phyloP scores from a whole-genome alignment of 2,329 filamentous ascomycete species.

The Talaromyces islandicus region DNA sequence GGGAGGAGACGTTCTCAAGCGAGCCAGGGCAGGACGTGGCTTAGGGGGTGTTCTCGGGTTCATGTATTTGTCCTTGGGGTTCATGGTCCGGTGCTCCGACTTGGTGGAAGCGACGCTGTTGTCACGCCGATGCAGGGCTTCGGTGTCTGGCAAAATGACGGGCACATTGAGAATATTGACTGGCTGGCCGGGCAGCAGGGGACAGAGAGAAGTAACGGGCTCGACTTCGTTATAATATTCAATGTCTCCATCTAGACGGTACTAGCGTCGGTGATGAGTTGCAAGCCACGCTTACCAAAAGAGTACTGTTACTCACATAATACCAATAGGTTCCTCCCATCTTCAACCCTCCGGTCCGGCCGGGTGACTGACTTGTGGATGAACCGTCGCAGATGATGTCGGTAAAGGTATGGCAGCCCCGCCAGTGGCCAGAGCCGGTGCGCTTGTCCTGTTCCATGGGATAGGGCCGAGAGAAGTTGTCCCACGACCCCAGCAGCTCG shows the following conservation, averaged over 20 bases:
- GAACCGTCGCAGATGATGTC: conserved; percentile 79
- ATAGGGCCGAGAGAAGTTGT: conserved; percentile 79
- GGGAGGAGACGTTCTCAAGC: conserved; percentile 41
- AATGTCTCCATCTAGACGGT: conserved; percentile 70
- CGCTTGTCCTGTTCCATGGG: conserved; percentile 73
- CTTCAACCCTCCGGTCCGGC: conserved; percentile 72
- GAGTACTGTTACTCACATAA: conserved; percentile 60
- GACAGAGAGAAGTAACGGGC: conserved; percentile 72
- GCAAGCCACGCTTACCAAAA: background rate
- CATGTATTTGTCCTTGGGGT: conserved; percentile 69
- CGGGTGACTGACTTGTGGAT: conserved; percentile 43
- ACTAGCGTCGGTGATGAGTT: conserved; percentile 47
- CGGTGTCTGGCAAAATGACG: conserved; percentile 50
- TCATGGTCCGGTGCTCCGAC: conserved; percentile 65
- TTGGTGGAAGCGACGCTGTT: conserved; percentile 58
- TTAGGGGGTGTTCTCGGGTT: conserved; percentile 57
- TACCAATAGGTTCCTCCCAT: conserved; percentile 96
- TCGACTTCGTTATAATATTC: conserved; percentile 70
- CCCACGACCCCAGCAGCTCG: conserved; percentile 85
- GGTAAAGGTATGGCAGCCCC: conserved; percentile 78
- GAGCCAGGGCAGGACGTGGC: conserved; percentile 34
- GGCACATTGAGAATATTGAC: conserved; percentile 83
- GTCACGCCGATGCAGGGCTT: conserved; percentile 52
- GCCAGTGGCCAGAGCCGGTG: conserved; percentile 71
- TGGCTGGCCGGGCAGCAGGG: conserved; percentile 78